phyloP scores from a whole-genome alignment of 768 basidiomycete genomes.

The Fibroporia radiculosa region DNA sequence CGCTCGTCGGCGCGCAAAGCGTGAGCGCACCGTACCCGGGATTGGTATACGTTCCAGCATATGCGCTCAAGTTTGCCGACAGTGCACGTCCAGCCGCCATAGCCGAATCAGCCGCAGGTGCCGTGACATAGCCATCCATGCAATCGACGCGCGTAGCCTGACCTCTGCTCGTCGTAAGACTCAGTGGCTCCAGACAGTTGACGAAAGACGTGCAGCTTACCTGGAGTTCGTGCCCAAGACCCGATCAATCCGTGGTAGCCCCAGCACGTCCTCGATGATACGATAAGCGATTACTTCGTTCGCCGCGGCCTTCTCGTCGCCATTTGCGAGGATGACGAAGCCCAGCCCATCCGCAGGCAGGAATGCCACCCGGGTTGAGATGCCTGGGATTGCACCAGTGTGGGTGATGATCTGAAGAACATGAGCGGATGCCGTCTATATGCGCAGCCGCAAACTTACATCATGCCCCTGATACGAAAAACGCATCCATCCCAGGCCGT shows the following conservation, averaged over 20 bases:
- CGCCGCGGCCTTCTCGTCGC: constrained; percentile 6
- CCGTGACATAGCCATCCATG: too few relatives aligned
- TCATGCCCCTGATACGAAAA: constrained; percentile 33
- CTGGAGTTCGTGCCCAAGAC: too few relatives aligned
- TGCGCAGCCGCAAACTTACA: constrained; percentile 17
- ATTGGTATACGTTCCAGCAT: constrained; percentile 12
- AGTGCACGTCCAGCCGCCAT: background rate
- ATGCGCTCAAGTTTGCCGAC: constrained; percentile 4
- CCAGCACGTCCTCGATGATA: constrained; percentile 11
- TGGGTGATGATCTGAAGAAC: constrained; percentile 27
- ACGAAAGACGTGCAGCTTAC: background rate
- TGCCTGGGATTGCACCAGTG: constrained; percentile 27
- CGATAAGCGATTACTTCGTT: constrained; percentile 2
- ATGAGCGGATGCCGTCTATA: background rate
- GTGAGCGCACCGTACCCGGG: constrained; percentile 17
- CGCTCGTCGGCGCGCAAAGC: constrained; percentile 12
- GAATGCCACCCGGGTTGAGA: constrained; percentile 24
- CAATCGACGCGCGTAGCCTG: too few relatives aligned
- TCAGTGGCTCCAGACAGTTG: too few relatives aligned
- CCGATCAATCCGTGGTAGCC: background rate
- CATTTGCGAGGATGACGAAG: constrained; percentile 21
- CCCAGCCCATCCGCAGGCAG: constrained; percentile 30
- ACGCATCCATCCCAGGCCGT: constrained; percentile 38
- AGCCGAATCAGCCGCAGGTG: background rate
- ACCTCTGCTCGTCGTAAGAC: too few relatives aligned